Evolutionary conservation across 768 basidiomycete genomes (phyloP), one percentile per base, ranked within the genome.

Genomic region (Leccinellum rugosiceps): DNA sequence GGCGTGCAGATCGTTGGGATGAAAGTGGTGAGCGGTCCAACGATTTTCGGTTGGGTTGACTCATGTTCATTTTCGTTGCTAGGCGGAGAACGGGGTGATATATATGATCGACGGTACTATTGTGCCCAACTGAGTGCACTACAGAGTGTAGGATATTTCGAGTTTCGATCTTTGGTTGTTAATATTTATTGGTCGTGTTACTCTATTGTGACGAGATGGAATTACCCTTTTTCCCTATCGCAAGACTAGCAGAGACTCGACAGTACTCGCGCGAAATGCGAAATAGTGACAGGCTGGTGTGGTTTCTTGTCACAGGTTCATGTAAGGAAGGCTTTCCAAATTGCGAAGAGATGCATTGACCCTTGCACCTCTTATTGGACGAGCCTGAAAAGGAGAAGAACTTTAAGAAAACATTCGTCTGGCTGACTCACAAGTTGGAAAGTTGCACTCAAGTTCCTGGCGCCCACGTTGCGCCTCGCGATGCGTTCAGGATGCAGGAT

Each of bases 21-120:
- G 79, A 86, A 81, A 68, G 79, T 87, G 80, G 92, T 89, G 50
- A 51, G 76, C 10, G 1, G 1, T 35, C 13, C 4, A n/a, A 7
- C 3, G 14, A 4, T 56, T 15, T 32, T 14, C 10, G 13, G 14
- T 45, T 32, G 50, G n/a, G 50, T 46, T 57, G 41, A 67, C 53
- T 2, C 8, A 9, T 38, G 17, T 17, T 21, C 1, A 21, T 41
- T 13, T 4, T 38, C 3, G 17, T n/a, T 17, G 9, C 35, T 25
- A 80, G 79, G 79, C 71, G n/a, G 65, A 63, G 25, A 80, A 80
- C 53, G 77, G 79, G 5, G 66, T 80, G 7, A 55, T 80, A 35
- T 79, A 76, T 57, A 63, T 79, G 61, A 73, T 80, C 32, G 76
- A 80, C 54, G 74, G 72, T 43, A 74, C 75, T 3, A 63, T 80